Base-by-base conservation (phyloP, 352 stramenopile genomes). In the Phytophthora constricta region DNA sequence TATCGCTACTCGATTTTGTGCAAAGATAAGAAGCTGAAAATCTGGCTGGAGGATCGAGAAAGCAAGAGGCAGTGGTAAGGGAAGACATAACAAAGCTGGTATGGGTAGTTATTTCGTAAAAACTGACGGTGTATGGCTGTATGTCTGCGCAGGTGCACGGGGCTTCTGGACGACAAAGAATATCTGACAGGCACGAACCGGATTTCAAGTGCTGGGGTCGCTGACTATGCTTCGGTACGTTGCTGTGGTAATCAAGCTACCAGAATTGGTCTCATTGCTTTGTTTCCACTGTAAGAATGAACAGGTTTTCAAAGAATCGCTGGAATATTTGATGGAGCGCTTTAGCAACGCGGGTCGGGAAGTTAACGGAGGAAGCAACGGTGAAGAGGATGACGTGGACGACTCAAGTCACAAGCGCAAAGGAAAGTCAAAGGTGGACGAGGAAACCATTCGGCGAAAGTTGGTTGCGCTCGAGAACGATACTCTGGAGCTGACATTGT, bases 211-310 rank as follows among this genome's bases (percentile, higher is more conserved):
- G 43, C 45, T 17, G 51, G 10, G 5, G n/a, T 41, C 4, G 13
- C 25, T 2, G 33, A 62, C 19, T 58, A 68, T 26, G 33, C 56
- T n/a, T 51, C 45, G 60, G 43, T 68, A 59, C 46, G 45, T 62
- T 58, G 31, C 31, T 11, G 13, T 11, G 31, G 31, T n/a, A n/a
- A n/a, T n/a, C n/a, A n/a, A n/a, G n/a, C n/a, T n/a, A n/a, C n/a
- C n/a, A n/a, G n/a, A n/a, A n/a, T n/a, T n/a, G n/a, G n/a, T n/a
- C n/a, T n/a, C n/a, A n/a, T n/a, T n/a, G n/a, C n/a, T n/a, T n/a
- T n/a, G n/a, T n/a, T n/a, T n/a, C n/a, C n/a, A n/a, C n/a, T n/a
- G n/a, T n/a, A n/a, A n/a, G n/a, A n/a, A n/a, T n/a, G n/a, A n/a
- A 11, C 22, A 68, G 60, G 9, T 67, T 10, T 67, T 67, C 25